Percentiles rank a stretch among this genome's conserved stretches.
phyloP scores from a whole-genome alignment of 805 yeast species.

The Nakazawaea populi region DNA sequence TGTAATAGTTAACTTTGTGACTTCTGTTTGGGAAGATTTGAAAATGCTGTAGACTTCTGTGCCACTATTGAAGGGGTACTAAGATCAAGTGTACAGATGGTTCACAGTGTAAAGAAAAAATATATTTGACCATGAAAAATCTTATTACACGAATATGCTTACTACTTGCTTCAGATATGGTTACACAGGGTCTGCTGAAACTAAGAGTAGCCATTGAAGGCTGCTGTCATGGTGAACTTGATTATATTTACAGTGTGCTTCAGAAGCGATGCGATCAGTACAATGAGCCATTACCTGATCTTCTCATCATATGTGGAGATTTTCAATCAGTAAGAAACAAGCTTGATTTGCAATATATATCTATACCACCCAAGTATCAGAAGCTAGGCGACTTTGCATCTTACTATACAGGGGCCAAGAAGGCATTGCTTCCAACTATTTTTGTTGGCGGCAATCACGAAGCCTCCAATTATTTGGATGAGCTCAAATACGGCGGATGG shows the following conservation, averaged over 20 bases:
- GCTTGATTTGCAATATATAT: conserved; percentile 61
- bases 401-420: conserved; percentile 54
- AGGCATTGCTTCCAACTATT: conserved; percentile 72
- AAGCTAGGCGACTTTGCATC: conserved; percentile 72
- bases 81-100: too few species aligned
- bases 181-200: neutral
- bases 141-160: too few species aligned
- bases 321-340: conserved; percentile 72
- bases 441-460: conserved; percentile 97
- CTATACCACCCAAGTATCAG: conserved; percentile 76
- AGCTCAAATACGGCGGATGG: conserved; percentile 85
- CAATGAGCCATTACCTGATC: conserved; percentile 34
- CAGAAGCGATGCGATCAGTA: conserved; percentile 15
- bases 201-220: conserved; percentile 69
- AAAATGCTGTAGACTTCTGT: too few species aligned
- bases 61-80: too few species aligned
- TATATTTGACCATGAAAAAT: too few species aligned
- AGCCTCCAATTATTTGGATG: conserved; percentile 69
- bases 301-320: conserved; percentile 84
- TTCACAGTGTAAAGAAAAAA: too few species aligned
- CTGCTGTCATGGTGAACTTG: conserved; percentile 81
- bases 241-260: conserved; percentile 41
- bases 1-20: too few species aligned
- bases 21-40: too few species aligned
- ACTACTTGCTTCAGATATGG: too few species aligned